Conservation (phyloP, 2,329 filamentous ascomycete species). For the Stagonosporopsis rhizophila region DNA sequence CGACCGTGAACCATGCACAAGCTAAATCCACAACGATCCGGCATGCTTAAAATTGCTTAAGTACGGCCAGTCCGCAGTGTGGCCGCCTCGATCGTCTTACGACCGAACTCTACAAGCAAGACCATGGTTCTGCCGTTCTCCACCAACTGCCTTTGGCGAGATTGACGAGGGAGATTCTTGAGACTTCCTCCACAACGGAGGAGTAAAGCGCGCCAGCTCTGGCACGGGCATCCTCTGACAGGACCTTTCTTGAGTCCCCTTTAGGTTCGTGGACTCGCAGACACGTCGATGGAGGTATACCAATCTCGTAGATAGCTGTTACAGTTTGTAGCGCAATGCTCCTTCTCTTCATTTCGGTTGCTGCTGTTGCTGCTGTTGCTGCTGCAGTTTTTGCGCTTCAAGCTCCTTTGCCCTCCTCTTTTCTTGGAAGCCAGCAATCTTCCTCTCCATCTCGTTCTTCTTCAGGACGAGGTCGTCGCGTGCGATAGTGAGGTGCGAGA, state of each 20-base stretch:
- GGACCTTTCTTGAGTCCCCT: neutral
- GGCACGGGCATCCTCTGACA: neutral
- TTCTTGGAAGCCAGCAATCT: conserved; percentile 53
- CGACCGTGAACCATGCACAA: neutral
- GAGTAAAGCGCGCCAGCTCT: neutral
- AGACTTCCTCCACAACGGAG: neutral
- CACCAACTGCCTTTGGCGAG: neutral
- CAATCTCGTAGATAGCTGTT: too few relatives aligned
- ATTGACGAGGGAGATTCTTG: neutral
- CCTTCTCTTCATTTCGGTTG: conserved; percentile 2
- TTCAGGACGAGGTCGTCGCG: conserved; percentile 59
- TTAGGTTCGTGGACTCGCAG: neutral
- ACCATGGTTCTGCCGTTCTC: neutral
- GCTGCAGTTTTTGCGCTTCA: conserved; percentile 5
- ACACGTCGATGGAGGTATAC: too few relatives aligned
- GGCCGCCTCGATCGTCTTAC: neutral
- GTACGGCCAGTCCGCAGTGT: neutral
- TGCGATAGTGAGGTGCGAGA: conserved; percentile 60
- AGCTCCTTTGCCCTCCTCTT: conserved; percentile 25
- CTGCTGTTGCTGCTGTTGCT: neutral
- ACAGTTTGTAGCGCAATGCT: neutral
- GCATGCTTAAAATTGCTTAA: neutral
- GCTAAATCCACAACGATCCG: neutral
- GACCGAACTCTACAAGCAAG: neutral
- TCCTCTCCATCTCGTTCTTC: conserved; percentile 62